A percentile compares a stretch with the other conserved stretches of the same genome.
Conservation (phyloP, 441 rosid species). For the Gossypium gossypioides region DNA sequence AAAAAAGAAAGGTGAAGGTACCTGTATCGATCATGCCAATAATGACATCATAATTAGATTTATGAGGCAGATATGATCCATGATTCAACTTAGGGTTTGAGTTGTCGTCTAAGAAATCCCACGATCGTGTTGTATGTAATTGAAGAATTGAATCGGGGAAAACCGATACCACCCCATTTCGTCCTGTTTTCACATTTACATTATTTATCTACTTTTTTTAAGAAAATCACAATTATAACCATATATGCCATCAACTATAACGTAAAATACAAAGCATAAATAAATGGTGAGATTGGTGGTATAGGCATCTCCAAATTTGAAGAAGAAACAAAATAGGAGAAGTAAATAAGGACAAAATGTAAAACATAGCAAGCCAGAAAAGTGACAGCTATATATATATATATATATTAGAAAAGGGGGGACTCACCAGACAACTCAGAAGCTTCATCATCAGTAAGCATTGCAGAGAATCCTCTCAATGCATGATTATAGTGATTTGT, state of each 20-base stretch:
- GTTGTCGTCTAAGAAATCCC: constrained; percentile 58
- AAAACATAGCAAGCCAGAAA: neutral
- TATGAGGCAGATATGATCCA: neutral
- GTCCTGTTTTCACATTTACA: constrained; percentile 25
- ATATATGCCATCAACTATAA: no score
- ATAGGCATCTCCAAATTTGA: no score
- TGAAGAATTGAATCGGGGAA: constrained; percentile 47
- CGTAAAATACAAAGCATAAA: no score
- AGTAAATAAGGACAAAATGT: neutral
- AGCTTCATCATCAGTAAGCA: constrained; percentile 65
- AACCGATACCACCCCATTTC: constrained; percentile 52
- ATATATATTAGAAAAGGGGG: neutral
- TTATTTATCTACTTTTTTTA: no score
- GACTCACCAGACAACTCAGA: constrained; percentile 48
- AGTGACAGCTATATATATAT: neutral
- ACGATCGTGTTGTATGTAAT: constrained; percentile 85
- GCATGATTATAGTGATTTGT: constrained; percentile 54
- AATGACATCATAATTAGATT: constrained; percentile 42
- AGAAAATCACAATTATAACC: no score
- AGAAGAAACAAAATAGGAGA: neutral
- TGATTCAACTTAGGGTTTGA: constrained; percentile 12
- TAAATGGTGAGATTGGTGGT: no score
- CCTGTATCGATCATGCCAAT: constrained; percentile 76
- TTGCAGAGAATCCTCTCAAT: constrained; percentile 69
- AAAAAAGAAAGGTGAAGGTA: constrained; percentile 3